Evolutionary conservation across 306 rosid species (phyloP), one percentile per base, ranked within the genome.

Genomic region (Sechiopsis laciniata): DNA sequence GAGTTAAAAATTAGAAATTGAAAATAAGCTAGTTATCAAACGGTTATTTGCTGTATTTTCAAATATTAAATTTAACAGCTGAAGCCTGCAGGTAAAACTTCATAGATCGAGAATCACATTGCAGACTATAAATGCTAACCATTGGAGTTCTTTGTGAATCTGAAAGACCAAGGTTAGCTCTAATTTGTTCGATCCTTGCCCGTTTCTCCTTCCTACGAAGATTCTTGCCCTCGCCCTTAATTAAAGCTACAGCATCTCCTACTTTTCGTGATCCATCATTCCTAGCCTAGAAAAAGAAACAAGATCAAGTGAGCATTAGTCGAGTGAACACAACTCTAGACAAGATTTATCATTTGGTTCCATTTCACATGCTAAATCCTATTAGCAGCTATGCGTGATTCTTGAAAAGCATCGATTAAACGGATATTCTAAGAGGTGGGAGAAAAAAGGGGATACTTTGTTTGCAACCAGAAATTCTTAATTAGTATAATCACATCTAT

Each of bases 81-180:
- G 32, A 65, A 42, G 15, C 9, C 10, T 42, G 53, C 54, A 65
- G 37, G 6, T 60, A 32, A 12, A 21, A 67, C 55, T 17, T 15
- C 72, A 5, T 21, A 46, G 19, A 12, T 46, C 17, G 15, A 19
- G 32, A 66, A 42, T 35, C 26, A 42, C 73, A 22, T 45, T 45
- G 54, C n/a, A 46, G 26, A 45, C 50, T 21, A 45, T 45, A 22
- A 50, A 78, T 74, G 71, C 74, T 84, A 42, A 94, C 98, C 96
- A 69, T 69, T 51, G 97, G 98, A 17, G 97, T 94, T 86, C 98
- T 90, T 82, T 94, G 96, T 1, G 96, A 89, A 81, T 94, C 98
- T 19, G 98, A 94, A 88, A 94, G 92, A 53, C 98, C 98, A 51
- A 94, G 97, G 80, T 95, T 94, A 71, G 98, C 98, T 87, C 96